Base-by-base conservation (phyloP, 768 basidiomycete species). In the Coprinopsis marcescibilis region DNA sequence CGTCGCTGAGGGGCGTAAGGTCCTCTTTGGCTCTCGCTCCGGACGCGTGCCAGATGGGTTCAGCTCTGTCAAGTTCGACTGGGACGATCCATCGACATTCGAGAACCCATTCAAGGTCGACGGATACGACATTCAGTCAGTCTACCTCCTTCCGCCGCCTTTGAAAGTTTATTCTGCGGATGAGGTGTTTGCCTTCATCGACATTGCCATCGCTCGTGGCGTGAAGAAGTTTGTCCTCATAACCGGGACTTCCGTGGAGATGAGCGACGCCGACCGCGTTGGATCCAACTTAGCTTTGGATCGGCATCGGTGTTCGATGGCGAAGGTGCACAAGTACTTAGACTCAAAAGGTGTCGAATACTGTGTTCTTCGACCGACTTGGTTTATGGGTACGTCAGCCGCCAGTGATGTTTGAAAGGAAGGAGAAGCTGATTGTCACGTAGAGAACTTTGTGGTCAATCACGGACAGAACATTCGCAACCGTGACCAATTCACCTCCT, bases 11-110 rank as follows among this genome's bases (percentile, higher is more conserved):
- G 52, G 54, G 1, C 56, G 53, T 10, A 10, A 14, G 4, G 15
- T 61, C 20, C 43, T 62, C 40, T 32, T 61, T n/a, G 49, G 59
- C 2, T 54, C 49, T 8, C 58, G 60, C 10, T 59, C 56, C 14
- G 37, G 37, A 4, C 23, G 29, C 15, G 52, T 55, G 14, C 55
- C 55, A 5, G 40, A 25, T 1, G 60, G 60, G 0, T 58, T 55
- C 45, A 52, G 39, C 10, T 57, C 49, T 29, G 56, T 58, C 11
- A 53, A 48, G 24, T 68, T 71, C 32, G 62, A 71, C 45, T 70
- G 69, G 69, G 50, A 54, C 20, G 62, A 72, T 38, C 40, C 59
- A 45, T 53, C 37, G 48, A 60, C 49, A 6, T 52, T 52, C 36
- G 33, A 34, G 24, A 30, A 33, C 10, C 41, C 43, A 29, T 55